Base-by-base conservation (phyloP, 1,284 basidiomycete species). In the Termitomyces sp. region DNA sequence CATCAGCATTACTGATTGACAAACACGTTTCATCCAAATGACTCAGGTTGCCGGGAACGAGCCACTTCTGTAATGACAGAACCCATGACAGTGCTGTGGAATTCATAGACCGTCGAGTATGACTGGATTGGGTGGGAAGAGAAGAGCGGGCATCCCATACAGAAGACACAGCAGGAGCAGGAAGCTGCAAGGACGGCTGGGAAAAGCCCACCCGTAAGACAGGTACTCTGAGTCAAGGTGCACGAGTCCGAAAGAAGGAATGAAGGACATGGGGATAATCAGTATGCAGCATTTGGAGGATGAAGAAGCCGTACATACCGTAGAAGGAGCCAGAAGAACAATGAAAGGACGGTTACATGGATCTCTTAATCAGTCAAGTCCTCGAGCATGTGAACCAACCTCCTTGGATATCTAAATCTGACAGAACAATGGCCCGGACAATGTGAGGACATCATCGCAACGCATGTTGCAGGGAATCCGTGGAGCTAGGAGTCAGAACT, bases 351-450 rank as follows among this genome's bases (percentile, higher is more conserved):
- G 21, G 15, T 47, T 53, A 26, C 34, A 55, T 55, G 26, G 4
- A 49, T 44, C 34, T 31, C 31, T 55, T 26, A 17, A 54, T 57
- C 17, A 17, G 52, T 42, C 12, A 17, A 17, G 15, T 19, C 15
- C n/a, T 34, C 13, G 31, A 10, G 19, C 21, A 47, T 21, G 15
- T 26, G 45, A 8, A 17, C 46, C 34, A 17, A 36, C 26, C 5
- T 26, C 24, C 21, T 26, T 36, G 30, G 30, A 12, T 19, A 30
- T n/a, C 31, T 10, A 33, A 28, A 52, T 50, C 54, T 60, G 60
- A 54, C 53, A 62, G 51, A 57, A 60, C 58, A 62, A 62, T 58
- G 57, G 54, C 15, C 15, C 34, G 19, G 26, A 47, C 19, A 47
- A 33, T 30, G 31, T 10, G 28, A 24, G 26, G 52, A 39, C 43